Evolutionary conservation across 2,329 filamentous ascomycete species (phyloP).

Genomic region (Arachnomyces sp.): DNA sequence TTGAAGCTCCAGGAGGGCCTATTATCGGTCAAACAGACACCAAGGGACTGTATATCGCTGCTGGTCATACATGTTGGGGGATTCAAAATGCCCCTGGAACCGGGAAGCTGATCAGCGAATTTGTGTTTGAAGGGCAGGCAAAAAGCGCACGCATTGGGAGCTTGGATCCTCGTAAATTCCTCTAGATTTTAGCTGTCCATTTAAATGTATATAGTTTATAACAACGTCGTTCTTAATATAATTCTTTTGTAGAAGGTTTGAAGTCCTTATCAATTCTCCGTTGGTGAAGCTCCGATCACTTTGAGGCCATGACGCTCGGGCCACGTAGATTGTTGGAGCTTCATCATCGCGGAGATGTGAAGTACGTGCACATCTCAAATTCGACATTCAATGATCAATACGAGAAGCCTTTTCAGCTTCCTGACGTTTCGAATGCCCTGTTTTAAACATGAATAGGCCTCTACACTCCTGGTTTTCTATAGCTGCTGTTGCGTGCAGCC

Average conservation of each 20-base stretch:
- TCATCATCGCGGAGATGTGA: not conserved
- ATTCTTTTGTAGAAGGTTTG: too few relatives aligned
- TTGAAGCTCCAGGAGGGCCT: slow-evolving; percentile 57
- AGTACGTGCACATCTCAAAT: not conserved
- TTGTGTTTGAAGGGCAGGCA: slow-evolving; percentile 64
- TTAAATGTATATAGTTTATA: not conserved
- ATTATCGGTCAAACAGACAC: slow-evolving; percentile 69
- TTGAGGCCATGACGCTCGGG: slow-evolving; percentile 19
- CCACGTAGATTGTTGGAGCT: slow-evolving; percentile 20
- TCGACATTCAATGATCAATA: slow-evolving; percentile 11
- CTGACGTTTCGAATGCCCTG: slow-evolving; percentile 13
- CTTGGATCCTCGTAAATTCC: slow-evolving; percentile 59
- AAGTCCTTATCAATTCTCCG: too few relatives aligned
- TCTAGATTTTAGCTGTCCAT: slow-evolving; percentile 14
- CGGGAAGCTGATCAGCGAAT: slow-evolving; percentile 71
- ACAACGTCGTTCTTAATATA: too few relatives aligned
- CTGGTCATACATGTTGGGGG: slow-evolving; percentile 95
- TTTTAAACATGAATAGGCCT: slow-evolving; percentile 24
- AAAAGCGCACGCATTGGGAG: slow-evolving; percentile 59
- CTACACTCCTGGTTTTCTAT: slow-evolving; percentile 20
- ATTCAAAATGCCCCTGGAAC: slow-evolving; percentile 93
- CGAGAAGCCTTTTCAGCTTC: slow-evolving; percentile 9
- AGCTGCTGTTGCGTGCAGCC: slow-evolving; percentile 20
- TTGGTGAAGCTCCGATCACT: too few relatives aligned
- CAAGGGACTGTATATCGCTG: slow-evolving; percentile 69